Percentiles rank a stretch among this genome's conserved stretches.
Conservation (phyloP, 1,284 basidiomycete species). For the Pseudozyma sp. region DNA sequence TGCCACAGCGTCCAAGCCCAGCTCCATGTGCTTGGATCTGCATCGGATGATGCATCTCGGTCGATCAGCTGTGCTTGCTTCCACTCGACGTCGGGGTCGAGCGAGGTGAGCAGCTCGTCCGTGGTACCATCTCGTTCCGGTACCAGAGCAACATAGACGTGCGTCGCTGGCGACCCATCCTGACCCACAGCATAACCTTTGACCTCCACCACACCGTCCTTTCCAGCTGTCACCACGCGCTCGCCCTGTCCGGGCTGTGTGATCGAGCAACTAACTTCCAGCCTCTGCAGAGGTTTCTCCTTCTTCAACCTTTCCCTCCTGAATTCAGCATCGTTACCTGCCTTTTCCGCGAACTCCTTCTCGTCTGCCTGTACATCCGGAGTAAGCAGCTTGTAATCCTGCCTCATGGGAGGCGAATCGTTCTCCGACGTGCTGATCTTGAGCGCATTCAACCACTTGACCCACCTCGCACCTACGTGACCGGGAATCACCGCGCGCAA, state of each 20-base stretch:
- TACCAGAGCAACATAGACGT: conserved; percentile 21
- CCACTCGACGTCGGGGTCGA: conserved; percentile 24
- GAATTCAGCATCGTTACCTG: conserved; percentile 14
- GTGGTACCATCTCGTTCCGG: background rate
- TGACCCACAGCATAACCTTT: conserved; percentile 52
- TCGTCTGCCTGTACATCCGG: conserved; percentile 75
- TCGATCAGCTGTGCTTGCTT: conserved; percentile 17
- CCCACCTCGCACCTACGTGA: conserved; percentile 79
- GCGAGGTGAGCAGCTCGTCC: conserved; percentile 23
- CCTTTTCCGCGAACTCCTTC: conserved; percentile 20
- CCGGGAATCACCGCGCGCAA: conserved; percentile 77
- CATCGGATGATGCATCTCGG: background rate
- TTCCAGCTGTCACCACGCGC: background rate
- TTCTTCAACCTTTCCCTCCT: conserved; percentile 15
- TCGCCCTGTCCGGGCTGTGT: conserved; percentile 22
- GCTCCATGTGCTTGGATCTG: conserved; percentile 17
- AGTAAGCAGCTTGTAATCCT: conserved; percentile 34
- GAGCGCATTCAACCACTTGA: conserved; percentile 77
- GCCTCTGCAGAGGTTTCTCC: conserved; percentile 31
- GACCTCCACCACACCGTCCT: conserved; percentile 7
- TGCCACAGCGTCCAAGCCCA: conserved; percentile 57
- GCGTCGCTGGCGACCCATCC: conserved; percentile 31
- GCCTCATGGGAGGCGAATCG: conserved; percentile 38
- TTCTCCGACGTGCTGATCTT: conserved; percentile 11
- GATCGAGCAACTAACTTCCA: conserved; percentile 44